Conservation (phyloP, 257 asterid genomes). For the Nicotiana attenuata region DNA sequence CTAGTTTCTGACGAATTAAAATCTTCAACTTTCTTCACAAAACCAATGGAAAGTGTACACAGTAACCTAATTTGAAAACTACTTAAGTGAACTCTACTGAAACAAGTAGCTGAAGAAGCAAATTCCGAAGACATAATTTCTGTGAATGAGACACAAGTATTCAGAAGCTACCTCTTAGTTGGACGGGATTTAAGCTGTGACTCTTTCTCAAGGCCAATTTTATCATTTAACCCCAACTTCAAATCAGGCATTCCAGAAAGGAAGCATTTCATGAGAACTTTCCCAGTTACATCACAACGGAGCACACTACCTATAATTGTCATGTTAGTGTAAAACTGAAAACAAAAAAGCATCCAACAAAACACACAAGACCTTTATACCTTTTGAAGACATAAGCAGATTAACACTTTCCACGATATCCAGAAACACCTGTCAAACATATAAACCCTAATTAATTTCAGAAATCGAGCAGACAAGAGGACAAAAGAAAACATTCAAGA, state of each 20-base stretch:
- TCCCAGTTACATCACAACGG: constrained; percentile 97
- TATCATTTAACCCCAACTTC: constrained; percentile 97
- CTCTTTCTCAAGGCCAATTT: constrained; percentile 98
- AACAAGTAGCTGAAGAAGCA: constrained; percentile 1
- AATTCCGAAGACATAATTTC: background rate
- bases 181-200: constrained; percentile 98
- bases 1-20: background rate
- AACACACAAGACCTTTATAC: constrained; percentile 22
- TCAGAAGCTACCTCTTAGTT: constrained; percentile 58
- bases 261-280: constrained; percentile 95
- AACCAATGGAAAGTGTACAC: background rate
- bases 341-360: background rate
- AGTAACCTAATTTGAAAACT: background rate
- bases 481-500: background rate
- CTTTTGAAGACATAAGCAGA: constrained; percentile 99
- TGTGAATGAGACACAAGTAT: constrained; percentile 1
- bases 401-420: constrained; percentile 99
- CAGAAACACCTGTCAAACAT: constrained; percentile 69
- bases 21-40: background rate
- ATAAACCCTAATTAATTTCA: constrained; percentile 5
- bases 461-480: background rate
- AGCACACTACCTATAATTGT: constrained; percentile 76
- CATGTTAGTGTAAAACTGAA: constrained; percentile 13
- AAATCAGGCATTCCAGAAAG: constrained; percentile 99
- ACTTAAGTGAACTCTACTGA: background rate